phyloP scores from a whole-genome alignment of 495 filamentous ascomycete genomes.

The Daldinia concentrica region DNA sequence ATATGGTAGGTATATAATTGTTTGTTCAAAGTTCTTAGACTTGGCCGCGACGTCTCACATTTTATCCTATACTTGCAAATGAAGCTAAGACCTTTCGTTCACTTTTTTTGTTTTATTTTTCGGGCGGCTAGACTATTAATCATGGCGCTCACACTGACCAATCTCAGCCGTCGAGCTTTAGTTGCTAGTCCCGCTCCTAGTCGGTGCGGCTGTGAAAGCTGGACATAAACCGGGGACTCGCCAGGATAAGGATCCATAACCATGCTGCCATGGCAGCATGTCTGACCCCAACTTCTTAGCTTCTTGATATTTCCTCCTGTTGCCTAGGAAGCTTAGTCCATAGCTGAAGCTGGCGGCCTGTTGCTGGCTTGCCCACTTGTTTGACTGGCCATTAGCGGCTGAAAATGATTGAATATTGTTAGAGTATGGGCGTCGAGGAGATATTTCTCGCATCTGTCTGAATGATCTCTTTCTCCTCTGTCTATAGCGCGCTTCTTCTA shows the following conservation, averaged over 20 bases:
- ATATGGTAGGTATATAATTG: neutral
- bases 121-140: neutral
- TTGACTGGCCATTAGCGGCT: slow-evolving; percentile 9
- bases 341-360: slow-evolving; percentile 22
- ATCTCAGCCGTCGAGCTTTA: neutral
- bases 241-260: neutral
- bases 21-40: neutral
- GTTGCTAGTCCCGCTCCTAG: neutral
- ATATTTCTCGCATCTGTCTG: slow-evolving; percentile 1
- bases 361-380: slow-evolving; percentile 3
- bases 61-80: neutral
- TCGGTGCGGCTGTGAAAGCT: slow-evolving; percentile 12
- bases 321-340: slow-evolving; percentile 6
- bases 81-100: neutral
- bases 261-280: neutral
- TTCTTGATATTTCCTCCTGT: slow-evolving; percentile 2
- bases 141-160: neutral
- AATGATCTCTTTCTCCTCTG: neutral
- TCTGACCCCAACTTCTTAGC: slow-evolving; percentile 7
- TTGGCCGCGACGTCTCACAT: neutral
- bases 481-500: neutral
- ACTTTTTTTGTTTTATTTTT: neutral
- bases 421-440: neutral
- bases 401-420: slow-evolving; percentile 19
- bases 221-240: slow-evolving; percentile 2